Conservation (phyloP, 2,329 filamentous ascomycete species). For the Ampelomyces quisqualis region DNA sequence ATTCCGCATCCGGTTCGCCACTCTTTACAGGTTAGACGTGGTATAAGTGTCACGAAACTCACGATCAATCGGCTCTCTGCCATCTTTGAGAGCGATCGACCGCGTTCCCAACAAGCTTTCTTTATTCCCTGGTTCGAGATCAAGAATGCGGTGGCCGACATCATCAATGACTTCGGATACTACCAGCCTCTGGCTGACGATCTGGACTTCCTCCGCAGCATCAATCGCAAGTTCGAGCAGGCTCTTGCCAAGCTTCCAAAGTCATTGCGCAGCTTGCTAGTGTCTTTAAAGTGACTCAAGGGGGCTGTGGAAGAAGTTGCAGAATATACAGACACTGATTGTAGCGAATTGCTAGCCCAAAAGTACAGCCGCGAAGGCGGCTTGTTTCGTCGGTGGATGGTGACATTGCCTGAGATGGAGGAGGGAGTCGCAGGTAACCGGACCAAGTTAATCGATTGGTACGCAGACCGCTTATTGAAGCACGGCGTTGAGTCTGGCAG, state of each 20-base stretch:
- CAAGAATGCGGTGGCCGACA: not conserved
- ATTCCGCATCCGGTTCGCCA: slow-evolving; percentile 6
- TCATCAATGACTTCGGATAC: not conserved
- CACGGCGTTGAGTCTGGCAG: not conserved
- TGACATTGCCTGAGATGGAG: slow-evolving; percentile 10
- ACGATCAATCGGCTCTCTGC: slow-evolving; percentile 1
- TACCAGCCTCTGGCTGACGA: not conserved
- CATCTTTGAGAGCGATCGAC: slow-evolving; percentile 6
- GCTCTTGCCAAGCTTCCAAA: not conserved
- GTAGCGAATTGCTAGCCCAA: not conserved
- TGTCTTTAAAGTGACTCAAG: slow-evolving; percentile 4
- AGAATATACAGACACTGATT: not conserved
- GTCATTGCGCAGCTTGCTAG: not conserved
- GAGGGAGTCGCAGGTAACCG: not conserved
- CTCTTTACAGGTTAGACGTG: not conserved
- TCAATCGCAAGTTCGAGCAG: not conserved
- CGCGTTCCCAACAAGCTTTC: slow-evolving; percentile 4
- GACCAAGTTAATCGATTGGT: slow-evolving; percentile 1
- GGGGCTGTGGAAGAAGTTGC: not conserved
- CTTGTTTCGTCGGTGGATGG: slow-evolving; percentile 10
- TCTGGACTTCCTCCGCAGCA: not conserved
- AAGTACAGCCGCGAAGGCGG: slow-evolving; percentile 7
- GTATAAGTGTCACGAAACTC: not conserved
- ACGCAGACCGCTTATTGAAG: not conserved
- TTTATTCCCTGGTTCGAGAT: slow-evolving; percentile 7